Conservation (phyloP, 1,284 basidiomycete genomes). For the Trichosporon faecale region DNA sequence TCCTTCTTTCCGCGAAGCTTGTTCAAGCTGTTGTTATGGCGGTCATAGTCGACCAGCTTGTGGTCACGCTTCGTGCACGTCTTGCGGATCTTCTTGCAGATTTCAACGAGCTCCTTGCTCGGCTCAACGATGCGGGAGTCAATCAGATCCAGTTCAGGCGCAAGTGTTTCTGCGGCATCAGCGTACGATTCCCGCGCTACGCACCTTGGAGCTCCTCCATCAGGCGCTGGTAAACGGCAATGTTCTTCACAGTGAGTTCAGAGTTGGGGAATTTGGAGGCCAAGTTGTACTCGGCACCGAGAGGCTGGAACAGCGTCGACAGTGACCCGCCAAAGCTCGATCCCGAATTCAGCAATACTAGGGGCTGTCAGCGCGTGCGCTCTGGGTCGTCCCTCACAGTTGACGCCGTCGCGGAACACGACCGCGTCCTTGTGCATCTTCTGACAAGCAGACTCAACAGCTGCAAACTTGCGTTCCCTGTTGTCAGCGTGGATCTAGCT, state of each 20-base stretch:
- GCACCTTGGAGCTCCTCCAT: constrained; percentile 76
- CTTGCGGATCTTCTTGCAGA: constrained; percentile 89
- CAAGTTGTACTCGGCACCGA: constrained; percentile 77
- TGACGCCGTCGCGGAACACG: constrained; percentile 78
- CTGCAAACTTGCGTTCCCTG: constrained; percentile 67
- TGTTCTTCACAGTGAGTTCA: constrained; percentile 73
- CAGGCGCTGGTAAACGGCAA: constrained; percentile 65
- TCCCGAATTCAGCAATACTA: constrained; percentile 77
- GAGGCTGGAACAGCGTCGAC: constrained; percentile 72
- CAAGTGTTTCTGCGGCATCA: constrained; percentile 58
- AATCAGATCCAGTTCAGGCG: constrained; percentile 93
- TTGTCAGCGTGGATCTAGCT: background rate
- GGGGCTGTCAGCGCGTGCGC: constrained; percentile 9
- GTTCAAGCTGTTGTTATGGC: constrained; percentile 90
- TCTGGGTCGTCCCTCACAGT: constrained; percentile 58
- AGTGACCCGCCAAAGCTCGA: constrained; percentile 74
- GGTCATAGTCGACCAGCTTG: constrained; percentile 94
- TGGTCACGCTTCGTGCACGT: constrained; percentile 94
- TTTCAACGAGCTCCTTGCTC: constrained; percentile 78
- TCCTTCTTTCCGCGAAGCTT: constrained; percentile 98
- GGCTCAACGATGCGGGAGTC: constrained; percentile 81
- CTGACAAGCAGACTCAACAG: constrained; percentile 76
- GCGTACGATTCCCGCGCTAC: constrained; percentile 8
- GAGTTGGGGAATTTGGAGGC: constrained; percentile 73
- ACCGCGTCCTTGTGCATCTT: constrained; percentile 90